phyloP scores from a whole-genome alignment of 108 stramenopile genomes.

The Fistulifera solaris region DNA sequence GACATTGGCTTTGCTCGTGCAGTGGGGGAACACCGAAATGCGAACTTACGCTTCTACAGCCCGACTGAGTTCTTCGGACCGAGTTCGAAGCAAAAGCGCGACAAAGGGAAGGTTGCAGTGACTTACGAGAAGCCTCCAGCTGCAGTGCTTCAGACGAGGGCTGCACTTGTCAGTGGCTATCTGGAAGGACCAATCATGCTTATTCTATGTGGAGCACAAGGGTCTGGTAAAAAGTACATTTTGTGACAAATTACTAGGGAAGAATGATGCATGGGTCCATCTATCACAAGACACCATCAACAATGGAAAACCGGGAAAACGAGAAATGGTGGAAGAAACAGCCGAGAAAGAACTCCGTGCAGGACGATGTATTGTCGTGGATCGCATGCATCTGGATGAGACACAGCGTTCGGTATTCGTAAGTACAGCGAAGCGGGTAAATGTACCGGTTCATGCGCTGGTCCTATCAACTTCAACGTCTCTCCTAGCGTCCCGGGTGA shows the following conservation, averaged over 20 bases:
- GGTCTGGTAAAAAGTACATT: slow-evolving; percentile 70
- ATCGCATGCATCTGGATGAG: slow-evolving; percentile 73
- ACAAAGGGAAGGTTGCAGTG: background rate
- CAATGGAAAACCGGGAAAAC: slow-evolving; percentile 64
- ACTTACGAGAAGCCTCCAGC: slow-evolving; percentile 13
- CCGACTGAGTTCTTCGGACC: slow-evolving; percentile 62
- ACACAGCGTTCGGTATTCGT: slow-evolving; percentile 47
- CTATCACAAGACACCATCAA: slow-evolving; percentile 75
- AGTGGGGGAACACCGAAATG: slow-evolving; percentile 27
- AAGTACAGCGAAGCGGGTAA: slow-evolving; percentile 23
- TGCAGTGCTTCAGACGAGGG: slow-evolving; percentile 28
- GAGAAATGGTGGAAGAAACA: slow-evolving; percentile 52
- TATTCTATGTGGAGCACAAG: slow-evolving; percentile 62
- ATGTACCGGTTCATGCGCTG: slow-evolving; percentile 48
- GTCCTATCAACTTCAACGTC: slow-evolving; percentile 41
- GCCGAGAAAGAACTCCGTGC: slow-evolving; percentile 25
- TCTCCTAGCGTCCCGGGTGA: slow-evolving; percentile 45
- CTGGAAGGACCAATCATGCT: slow-evolving; percentile 44
- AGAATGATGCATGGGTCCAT: slow-evolving; percentile 35
- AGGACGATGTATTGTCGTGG: slow-evolving; percentile 51
- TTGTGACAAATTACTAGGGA: slow-evolving; percentile 26
- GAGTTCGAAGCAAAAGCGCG: slow-evolving; percentile 35
- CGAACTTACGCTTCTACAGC: slow-evolving; percentile 40
- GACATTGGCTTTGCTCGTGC: slow-evolving; percentile 56
- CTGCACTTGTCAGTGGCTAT: slow-evolving; percentile 51